A percentile compares a stretch with the other conserved stretches of the same genome.
Conservation (phyloP, 257 asterid genomes). For the Solanum corneliomulleri region DNA sequence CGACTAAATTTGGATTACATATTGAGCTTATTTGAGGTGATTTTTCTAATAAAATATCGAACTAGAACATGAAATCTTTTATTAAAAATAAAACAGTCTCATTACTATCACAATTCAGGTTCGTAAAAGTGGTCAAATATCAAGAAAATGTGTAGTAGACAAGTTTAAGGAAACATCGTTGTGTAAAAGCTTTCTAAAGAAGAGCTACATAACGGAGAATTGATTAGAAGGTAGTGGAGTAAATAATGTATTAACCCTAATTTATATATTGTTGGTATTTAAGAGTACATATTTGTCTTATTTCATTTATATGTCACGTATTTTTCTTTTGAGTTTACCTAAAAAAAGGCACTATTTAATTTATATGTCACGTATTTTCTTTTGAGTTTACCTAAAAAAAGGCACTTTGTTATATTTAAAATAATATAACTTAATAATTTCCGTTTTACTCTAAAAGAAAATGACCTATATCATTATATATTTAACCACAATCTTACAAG, state of each 20-base stretch:
- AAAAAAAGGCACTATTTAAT: background rate
- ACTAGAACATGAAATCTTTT: too few species aligned
- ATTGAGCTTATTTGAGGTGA: background rate
- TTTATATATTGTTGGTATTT: background rate
- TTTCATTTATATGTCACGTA: background rate
- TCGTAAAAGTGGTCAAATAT: background rate
- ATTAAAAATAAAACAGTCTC: too few species aligned
- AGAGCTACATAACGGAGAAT: background rate
- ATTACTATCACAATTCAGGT: background rate
- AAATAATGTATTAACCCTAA: background rate
- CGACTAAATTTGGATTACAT: too few species aligned
- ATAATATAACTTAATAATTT: too few species aligned
- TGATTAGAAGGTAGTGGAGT: background rate
- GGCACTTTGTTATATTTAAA: background rate
- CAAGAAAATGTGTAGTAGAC: background rate
- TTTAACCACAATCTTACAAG: background rate
- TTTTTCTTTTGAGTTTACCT: background rate
- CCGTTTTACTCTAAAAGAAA: background rate
- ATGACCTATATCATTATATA: background rate
- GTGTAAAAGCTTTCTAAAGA: background rate
- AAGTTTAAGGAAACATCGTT: background rate
- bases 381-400: background rate
- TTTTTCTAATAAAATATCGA: too few species aligned
- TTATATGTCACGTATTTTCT: background rate
- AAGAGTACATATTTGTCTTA: background rate